Evolutionary conservation across 2,329 filamentous ascomycete species (phyloP).

Genomic region (Fusarium cicatricum): DNA sequence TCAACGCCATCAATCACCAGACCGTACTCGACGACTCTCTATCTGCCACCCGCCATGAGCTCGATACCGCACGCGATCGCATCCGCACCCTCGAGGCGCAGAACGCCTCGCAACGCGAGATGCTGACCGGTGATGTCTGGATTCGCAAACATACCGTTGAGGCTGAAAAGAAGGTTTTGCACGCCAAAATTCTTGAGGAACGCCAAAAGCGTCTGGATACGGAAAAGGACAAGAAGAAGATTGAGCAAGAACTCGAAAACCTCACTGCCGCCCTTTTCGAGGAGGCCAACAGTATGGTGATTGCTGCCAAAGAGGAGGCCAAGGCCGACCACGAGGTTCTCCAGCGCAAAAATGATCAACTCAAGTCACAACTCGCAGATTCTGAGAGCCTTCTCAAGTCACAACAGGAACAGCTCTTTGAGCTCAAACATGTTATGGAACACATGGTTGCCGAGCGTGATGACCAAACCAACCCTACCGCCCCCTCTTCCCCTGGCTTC

Average conservation of each 20-base stretch:
- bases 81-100: constrained; percentile 72
- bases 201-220: constrained; percentile 68
- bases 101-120: constrained; percentile 74
- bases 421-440: constrained; percentile 93
- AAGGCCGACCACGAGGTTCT: constrained; percentile 82
- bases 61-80: constrained; percentile 75
- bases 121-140: constrained; percentile 77
- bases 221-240: constrained; percentile 84
- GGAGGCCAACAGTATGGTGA: constrained; percentile 98
- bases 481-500: constrained; percentile 82
- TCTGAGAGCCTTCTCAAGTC: constrained; percentile 86
- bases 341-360: constrained; percentile 86
- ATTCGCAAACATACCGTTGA: constrained; percentile 80
- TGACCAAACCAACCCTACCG: constrained; percentile 74
- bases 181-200: constrained; percentile 70
- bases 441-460: constrained; percentile 79
- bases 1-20: constrained; percentile 97
- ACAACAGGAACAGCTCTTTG: constrained; percentile 90
- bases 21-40: constrained; percentile 90
- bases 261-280: constrained; percentile 95
- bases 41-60: constrained; percentile 81
- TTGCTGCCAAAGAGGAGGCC: constrained; percentile 84
- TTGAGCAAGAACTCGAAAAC: constrained; percentile 91
- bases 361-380: constrained; percentile 85
- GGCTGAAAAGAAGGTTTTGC: constrained; percentile 69